Evolutionary conservation across 345 rosid species (phyloP).

Genomic region (Salix caprea): DNA sequence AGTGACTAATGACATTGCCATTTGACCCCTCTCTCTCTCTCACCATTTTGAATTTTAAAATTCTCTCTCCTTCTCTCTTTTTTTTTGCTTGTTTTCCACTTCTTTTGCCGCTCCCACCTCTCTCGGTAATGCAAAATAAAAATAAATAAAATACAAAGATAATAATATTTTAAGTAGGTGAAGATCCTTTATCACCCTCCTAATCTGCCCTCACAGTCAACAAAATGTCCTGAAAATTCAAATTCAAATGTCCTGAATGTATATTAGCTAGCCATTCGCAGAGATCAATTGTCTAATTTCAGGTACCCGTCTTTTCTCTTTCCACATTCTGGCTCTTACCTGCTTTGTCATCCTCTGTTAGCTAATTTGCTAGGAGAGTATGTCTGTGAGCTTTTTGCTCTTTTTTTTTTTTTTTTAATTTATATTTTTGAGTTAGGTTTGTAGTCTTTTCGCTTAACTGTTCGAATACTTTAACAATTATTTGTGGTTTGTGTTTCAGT

Average conservation of each 20-base stretch:
- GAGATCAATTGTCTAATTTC: background rate
- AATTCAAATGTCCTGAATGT: too few relatives aligned
- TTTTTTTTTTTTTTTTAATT: background rate
- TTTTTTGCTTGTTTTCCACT: background rate
- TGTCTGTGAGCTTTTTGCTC: background rate
- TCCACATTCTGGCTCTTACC: background rate
- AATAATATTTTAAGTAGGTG: background rate
- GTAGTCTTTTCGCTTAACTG: background rate
- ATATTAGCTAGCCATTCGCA: too few relatives aligned
- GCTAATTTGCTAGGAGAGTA: background rate
- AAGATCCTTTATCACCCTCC: background rate
- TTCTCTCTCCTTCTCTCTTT: background rate
- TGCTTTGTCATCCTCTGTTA: too few relatives aligned
- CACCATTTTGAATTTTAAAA: background rate
- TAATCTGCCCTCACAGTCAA: background rate
- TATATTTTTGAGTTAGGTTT: conserved; percentile 1
- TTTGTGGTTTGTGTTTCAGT: background rate
- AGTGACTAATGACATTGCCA: background rate
- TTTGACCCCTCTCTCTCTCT: background rate
- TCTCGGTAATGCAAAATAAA: background rate
- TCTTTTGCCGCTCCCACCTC: conserved; percentile 7
- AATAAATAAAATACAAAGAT: background rate
- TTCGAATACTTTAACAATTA: background rate
- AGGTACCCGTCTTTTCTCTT: background rate
- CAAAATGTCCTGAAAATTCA: too few relatives aligned